phyloP scores from a whole-genome alignment of 306 rosid genomes.

The Mimosa bimucronata region DNA sequence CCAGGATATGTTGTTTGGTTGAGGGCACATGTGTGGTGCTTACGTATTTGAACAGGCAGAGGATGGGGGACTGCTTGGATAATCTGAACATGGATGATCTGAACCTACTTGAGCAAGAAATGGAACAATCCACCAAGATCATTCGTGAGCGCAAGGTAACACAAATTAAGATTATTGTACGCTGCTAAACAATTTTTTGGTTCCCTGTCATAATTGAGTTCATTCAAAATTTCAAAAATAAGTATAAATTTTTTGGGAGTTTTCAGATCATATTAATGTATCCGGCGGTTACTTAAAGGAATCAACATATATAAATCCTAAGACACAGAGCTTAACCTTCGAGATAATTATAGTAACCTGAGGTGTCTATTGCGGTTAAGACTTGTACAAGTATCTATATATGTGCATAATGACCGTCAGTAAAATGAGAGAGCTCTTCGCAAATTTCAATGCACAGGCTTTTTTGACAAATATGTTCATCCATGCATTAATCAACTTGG shows the following conservation, averaged over 20 bases:
- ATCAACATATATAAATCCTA: neutral
- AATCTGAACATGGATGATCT: constrained; percentile 67
- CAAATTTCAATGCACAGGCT: constrained; percentile 4
- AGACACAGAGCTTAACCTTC: neutral
- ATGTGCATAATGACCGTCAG: neutral
- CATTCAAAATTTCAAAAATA: neutral
- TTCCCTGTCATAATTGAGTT: neutral
- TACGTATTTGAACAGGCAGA: constrained; percentile 54
- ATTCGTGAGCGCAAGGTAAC: constrained; percentile 78
- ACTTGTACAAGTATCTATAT: neutral
- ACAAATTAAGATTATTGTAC: constrained; percentile 7
- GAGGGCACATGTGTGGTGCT: neutral
- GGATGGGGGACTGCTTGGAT: constrained; percentile 68
- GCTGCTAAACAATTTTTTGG: too few relatives aligned
- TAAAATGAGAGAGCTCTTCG: neutral
- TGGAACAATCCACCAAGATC: constrained; percentile 56
- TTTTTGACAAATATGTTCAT: neutral
- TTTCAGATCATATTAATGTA: neutral
- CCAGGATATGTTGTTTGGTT: neutral
- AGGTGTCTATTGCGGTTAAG: neutral
- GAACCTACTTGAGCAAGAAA: constrained; percentile 60
- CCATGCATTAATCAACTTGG: neutral
- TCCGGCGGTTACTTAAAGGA: neutral
- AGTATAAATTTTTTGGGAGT: neutral
- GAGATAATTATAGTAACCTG: neutral